Percentiles rank a stretch among this genome's conserved stretches.
These are phyloP conservation scores for Tilletia walkeri DNA, from an alignment of 1,284 basidiomycete genomes.

Conservation along the genomic window DNA sequence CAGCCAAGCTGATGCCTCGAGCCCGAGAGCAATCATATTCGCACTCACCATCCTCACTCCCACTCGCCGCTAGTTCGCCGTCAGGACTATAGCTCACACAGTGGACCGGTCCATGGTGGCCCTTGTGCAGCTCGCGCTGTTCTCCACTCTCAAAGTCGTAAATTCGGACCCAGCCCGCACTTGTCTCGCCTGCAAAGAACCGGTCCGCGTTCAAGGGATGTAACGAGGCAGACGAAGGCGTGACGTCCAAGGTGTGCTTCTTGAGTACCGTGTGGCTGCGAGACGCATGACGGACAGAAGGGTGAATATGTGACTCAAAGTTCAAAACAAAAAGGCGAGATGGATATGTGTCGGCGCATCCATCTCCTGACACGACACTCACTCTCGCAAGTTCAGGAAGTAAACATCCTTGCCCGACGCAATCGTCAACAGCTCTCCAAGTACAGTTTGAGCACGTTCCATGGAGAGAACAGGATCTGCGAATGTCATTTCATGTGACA, in stretches of 20 bases:
- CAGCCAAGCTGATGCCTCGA: not conserved
- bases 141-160: conserved; percentile 81
- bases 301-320: not conserved
- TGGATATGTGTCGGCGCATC: not conserved
- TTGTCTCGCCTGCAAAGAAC: conserved; percentile 85
- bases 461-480: conserved; percentile 83
- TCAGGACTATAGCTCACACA: conserved; percentile 92
- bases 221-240: conserved; percentile 84
- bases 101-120: conserved; percentile 95
- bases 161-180: conserved; percentile 93
- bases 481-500: conserved; percentile 72
- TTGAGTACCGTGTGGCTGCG: conserved; percentile 54
- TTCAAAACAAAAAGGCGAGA: not conserved
- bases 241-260: conserved; percentile 45
- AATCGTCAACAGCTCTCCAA: conserved; percentile 80
- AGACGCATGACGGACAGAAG: conserved; percentile 61
- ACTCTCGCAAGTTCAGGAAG: conserved; percentile 65
- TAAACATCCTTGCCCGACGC: conserved; percentile 87
- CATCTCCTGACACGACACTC: conserved; percentile 24
- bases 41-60: conserved; percentile 67
- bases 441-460: conserved; percentile 71
- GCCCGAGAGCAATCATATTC: too few relatives aligned
- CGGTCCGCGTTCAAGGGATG: conserved; percentile 84
- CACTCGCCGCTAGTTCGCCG: conserved; percentile 96
- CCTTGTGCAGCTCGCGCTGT: conserved; percentile 88